Evolutionary conservation across 306 rosid species (phyloP).

Genomic region (barrel medic (Medicago truncatula)): MtrunA17r5.0-ANR NC_053046.1:9857001-9857500

Average conservation of each 20-base stretch:
- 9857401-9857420: neutral
- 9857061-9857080: neutral
- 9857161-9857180: neutral
- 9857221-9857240: neutral
- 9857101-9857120: neutral
- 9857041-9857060: neutral
- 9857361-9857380: too few species aligned
- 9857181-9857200: neutral
- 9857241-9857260: neutral
- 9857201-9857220: neutral
- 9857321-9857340: neutral
- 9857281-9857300: neutral
- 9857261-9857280: neutral
- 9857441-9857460: neutral
- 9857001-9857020: neutral
- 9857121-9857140: neutral
- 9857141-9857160: neutral
- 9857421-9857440: neutral
- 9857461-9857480: conserved; percentile 29
- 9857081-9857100: neutral
- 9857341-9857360: neutral
- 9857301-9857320: neutral
- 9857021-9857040: neutral
- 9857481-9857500: conserved; percentile 22
- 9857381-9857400: neutral